Evolutionary conservation across 371 early-diverging fungal genomes (phyloP), one percentile per base, ranked within the genome.

Genomic region (Haplosporangium sp.): DNA sequence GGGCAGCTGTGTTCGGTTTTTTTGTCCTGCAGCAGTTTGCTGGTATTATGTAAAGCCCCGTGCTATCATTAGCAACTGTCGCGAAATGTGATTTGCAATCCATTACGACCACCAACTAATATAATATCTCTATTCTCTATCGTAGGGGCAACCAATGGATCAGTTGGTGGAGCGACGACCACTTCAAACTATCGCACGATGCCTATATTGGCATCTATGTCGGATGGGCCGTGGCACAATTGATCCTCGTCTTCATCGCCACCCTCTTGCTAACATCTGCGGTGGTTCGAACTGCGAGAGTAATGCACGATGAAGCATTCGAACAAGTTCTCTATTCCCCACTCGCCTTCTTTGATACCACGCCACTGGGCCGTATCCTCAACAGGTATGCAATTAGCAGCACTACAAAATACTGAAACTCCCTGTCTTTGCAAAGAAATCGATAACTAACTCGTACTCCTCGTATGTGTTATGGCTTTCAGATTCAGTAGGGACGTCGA

Each of bases 291-390:
- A 67, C 66, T 9, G 64, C 69, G 16, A 54, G 57, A 51, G 51
- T 55, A 12, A 77, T 67, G 64, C 83, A 80, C 38, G 79, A 76
- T 36, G 56, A 41, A 0, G 70, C 83, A 9, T 84, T 81, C 83
- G 73, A 72, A 62, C 68, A 55, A 40, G 74, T 94, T 6, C 65
- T 95, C 29, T 82, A 86, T 23, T 90, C 96, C 5, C 94, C 93
- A 12, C 84, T 95, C 57, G 81, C 90, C 1, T 96, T 96, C 74
- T 96, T 94, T 75, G 95, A 97, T 51, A 87, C 84, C 38, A 97
- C 95, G 1, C 94, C 97, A 4, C 64, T 93, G 20, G 96, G 95
- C 29, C 91, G 96, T 10, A 94, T 98, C 55, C 81, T 97, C 81
- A 94, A 92, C 77, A 85, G 97, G 51, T 96, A 64, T 51, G 18